These are phyloP conservation scores for Aspergillus sparsus DNA, from an alignment of 495 filamentous ascomycete genomes.

Conservation along the genomic window DNA sequence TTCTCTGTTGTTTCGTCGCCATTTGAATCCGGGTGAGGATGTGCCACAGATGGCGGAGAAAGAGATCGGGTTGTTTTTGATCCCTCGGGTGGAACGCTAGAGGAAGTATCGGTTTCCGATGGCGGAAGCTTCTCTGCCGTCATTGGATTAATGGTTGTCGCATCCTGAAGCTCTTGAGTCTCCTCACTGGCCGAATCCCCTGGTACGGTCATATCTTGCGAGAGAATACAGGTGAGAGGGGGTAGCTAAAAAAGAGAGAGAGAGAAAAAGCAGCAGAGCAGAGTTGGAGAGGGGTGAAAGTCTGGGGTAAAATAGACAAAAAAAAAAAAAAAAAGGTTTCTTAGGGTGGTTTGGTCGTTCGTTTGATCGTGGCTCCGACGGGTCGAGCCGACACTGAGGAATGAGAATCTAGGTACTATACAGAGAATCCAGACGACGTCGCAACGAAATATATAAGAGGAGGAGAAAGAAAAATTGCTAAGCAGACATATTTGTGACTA, in stretches of 20 bases:
- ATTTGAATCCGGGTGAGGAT: constrained; percentile 2
- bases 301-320: not conserved
- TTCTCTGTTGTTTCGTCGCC: constrained; percentile 29
- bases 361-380: constrained; percentile 4
- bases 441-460: not conserved
- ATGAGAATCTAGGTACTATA: constrained; percentile 1
- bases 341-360: too few species aligned
- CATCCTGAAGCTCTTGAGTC: not conserved
- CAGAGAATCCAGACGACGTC: not conserved
- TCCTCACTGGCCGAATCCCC: constrained; percentile 8
- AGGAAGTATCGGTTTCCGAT: constrained; percentile 13
- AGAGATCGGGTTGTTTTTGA: constrained; percentile 9
- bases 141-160: not conserved
- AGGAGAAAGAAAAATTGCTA: not conserved
- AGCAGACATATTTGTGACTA: not conserved
- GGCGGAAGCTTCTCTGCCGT: constrained; percentile 16
- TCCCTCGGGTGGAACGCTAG: constrained; percentile 2
- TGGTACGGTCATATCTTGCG: constrained; percentile 17
- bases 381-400: constrained; percentile 14
- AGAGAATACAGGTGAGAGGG: not conserved
- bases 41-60: constrained; percentile 5
- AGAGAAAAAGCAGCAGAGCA: not conserved
- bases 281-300: constrained; percentile 3
- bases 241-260: constrained; percentile 1
- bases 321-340: constrained; percentile 9